These are phyloP conservation scores for Metschnikowia picachoensis DNA, from an alignment of 805 yeast species.

Conservation along the genomic window DNA sequence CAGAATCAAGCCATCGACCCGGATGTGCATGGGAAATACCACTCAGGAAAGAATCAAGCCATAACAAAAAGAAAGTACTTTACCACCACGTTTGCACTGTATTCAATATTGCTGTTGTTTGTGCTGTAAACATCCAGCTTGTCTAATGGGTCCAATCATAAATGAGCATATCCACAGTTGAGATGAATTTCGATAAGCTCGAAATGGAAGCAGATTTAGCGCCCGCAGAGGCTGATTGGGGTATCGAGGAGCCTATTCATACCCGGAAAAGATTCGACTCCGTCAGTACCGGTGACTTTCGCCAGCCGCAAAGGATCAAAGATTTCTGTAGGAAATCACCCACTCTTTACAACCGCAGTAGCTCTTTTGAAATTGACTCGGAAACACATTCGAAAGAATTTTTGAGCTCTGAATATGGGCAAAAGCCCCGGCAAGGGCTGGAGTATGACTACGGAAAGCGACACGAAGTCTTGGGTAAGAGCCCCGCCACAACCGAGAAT, in stretches of 20 bases:
- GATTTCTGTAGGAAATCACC: conserved; percentile 1
- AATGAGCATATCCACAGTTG: background rate
- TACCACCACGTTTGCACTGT: background rate
- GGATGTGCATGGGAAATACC: no score
- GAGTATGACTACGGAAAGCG: background rate
- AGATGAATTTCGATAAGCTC: conserved; percentile 11
- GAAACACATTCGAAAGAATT: conserved; percentile 1
- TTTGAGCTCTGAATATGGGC: background rate
- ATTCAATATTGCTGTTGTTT: background rate
- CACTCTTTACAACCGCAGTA: background rate
- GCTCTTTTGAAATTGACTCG: conserved; percentile 7
- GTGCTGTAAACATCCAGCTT: no score
- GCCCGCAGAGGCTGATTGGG: conserved; percentile 23
- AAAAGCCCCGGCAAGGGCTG: background rate
- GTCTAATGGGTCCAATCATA: no score
- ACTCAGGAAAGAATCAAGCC: no score
- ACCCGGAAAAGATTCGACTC: conserved; percentile 13
- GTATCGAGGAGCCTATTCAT: conserved; percentile 17
- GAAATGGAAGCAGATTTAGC: conserved; percentile 10
- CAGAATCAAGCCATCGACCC: no score
- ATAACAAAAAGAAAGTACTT: no score
- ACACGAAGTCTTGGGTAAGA: background rate
- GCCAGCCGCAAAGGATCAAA: conserved; percentile 13
- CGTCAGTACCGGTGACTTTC: conserved; percentile 19
- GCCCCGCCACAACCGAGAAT: conserved; percentile 13